Conservation (phyloP, 441 rosid genomes). For the Hypseocharis bilobata region DNA sequence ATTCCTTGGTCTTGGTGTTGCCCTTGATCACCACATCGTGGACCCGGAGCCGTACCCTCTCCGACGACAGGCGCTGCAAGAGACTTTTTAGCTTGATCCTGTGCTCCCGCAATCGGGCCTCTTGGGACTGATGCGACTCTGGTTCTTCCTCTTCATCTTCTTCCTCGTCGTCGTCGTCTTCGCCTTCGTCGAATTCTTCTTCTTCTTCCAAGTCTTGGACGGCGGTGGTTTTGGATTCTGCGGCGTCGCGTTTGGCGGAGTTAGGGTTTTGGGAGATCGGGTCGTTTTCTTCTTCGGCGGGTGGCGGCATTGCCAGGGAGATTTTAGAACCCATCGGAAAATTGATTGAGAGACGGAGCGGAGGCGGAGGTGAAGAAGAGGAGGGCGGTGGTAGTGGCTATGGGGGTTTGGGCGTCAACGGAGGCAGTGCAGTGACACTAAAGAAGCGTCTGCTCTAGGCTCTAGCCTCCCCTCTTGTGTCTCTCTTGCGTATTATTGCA, state of each 20-base stretch:
- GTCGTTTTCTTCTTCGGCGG: constrained; percentile 25
- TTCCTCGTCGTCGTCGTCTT: constrained; percentile 23
- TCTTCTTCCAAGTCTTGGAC: constrained; percentile 13
- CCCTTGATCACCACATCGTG: constrained; percentile 75
- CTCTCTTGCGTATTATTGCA: background rate
- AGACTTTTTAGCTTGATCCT: constrained; percentile 39
- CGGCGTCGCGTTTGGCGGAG: constrained; percentile 6
- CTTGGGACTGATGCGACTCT: constrained; percentile 24
- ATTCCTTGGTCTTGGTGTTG: constrained; percentile 69
- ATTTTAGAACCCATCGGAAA: background rate
- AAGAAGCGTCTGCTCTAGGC: background rate
- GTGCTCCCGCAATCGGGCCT: constrained; percentile 26
- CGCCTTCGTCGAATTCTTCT: constrained; percentile 27
- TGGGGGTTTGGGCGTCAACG: background rate
- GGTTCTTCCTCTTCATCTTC: constrained; percentile 23
- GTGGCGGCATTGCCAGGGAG: constrained; percentile 25
- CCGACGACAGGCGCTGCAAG: constrained; percentile 40
- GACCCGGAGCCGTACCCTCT: constrained; percentile 57
- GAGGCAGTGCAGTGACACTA: background rate
- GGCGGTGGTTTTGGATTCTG: constrained; percentile 1
- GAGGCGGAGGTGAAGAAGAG: background rate
- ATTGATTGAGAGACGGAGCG: background rate
- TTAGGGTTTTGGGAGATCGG: constrained; percentile 26
- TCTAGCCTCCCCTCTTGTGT: too few relatives aligned
- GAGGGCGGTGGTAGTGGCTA: background rate